Evolutionary conservation across 768 basidiomycete species (phyloP).

Genomic region (Butyriboletus loyo): DNA sequence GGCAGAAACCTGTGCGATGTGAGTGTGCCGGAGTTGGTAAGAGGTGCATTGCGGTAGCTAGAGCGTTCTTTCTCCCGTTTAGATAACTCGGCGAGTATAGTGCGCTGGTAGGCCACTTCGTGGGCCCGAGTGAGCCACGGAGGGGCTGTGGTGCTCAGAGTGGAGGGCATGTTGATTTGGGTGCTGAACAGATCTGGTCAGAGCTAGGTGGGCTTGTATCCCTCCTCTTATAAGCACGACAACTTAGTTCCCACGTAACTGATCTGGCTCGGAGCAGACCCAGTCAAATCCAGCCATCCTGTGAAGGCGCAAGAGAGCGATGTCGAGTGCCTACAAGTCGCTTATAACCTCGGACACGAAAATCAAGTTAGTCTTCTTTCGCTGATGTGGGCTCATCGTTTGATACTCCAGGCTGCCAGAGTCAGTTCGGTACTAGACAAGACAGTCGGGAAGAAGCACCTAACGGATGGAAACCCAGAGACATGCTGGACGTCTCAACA

Average conservation of each 20-base stretch:
- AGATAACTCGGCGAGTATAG: constrained; percentile 35
- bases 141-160: constrained; percentile 2
- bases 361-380: constrained; percentile 39
- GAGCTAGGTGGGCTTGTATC: background rate
- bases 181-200: background rate
- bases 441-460: constrained; percentile 63
- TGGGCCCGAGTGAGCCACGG: constrained; percentile 15
- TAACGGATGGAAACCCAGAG: constrained; percentile 68
- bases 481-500: constrained; percentile 87
- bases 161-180: constrained; percentile 10
- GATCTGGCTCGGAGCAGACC: background rate
- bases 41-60: constrained; percentile 25
- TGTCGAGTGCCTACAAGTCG: constrained; percentile 20
- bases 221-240: background rate
- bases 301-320: constrained; percentile 3
- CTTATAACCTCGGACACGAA: constrained; percentile 25
- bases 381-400: constrained; percentile 15
- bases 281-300: background rate
- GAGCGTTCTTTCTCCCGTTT: constrained; percentile 38
- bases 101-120: constrained; percentile 13
- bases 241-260: constrained; percentile 19
- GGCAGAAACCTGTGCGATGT: constrained; percentile 4
- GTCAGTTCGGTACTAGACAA: constrained; percentile 81
- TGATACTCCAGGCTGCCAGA: constrained; percentile 36
- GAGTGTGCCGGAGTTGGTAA: constrained; percentile 8